phyloP scores from a whole-genome alignment of 2,329 filamentous ascomycete species.

The Cyphellophora attinorum region DNA sequence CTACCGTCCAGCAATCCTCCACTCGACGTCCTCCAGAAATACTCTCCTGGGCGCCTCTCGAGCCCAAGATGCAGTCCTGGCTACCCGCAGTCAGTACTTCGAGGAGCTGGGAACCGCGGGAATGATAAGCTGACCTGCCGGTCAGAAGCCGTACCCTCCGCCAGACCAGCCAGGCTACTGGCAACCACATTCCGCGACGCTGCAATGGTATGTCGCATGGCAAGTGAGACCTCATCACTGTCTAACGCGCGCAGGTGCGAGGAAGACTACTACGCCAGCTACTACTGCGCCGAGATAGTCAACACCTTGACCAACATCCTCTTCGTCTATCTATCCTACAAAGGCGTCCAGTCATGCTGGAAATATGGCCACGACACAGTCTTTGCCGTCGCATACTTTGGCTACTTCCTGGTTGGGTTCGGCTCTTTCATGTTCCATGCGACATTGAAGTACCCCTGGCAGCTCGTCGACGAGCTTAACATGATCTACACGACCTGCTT shows the following conservation, averaged over 20 bases:
- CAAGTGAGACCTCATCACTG: constrained; percentile 6
- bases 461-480: constrained; percentile 59
- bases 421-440: constrained; percentile 57
- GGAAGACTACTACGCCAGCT: constrained; percentile 65
- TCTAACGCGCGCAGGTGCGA: constrained; percentile 2
- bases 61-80: too few relatives aligned
- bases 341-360: constrained; percentile 65
- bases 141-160: constrained; percentile 35
- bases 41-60: too few relatives aligned
- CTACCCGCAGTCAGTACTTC: too few relatives aligned
- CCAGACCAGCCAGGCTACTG: constrained; percentile 50
- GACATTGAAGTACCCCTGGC: constrained; percentile 61
- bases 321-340: constrained; percentile 68
- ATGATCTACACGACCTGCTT: constrained; percentile 66
- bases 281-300: constrained; percentile 67
- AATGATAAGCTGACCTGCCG: background rate
- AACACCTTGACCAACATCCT: constrained; percentile 75
- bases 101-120: too few relatives aligned
- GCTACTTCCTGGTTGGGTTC: constrained; percentile 51
- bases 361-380: constrained; percentile 64
- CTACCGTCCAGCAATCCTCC: too few relatives aligned
- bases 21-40: too few relatives aligned
- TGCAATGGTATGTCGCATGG: constrained; percentile 77
- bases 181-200: constrained; percentile 60
- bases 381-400: constrained; percentile 59